Base-by-base conservation (phyloP, 78 protist genomes). In the Cavenderia fasciculata region DNA sequence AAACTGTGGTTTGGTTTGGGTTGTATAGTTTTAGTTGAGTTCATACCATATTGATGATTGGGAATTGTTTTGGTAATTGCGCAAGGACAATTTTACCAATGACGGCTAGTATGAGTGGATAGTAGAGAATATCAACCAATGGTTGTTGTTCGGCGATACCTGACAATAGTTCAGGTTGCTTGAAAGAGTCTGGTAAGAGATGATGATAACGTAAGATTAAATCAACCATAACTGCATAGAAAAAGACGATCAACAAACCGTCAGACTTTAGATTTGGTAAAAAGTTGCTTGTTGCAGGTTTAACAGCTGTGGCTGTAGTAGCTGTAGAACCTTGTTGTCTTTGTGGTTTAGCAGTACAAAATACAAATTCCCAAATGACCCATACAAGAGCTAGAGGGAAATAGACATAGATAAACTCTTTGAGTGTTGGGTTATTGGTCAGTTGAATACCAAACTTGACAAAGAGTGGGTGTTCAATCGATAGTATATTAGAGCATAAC, bases 11-110 rank as follows among this genome's bases (percentile, higher is more conserved):
- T 10, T 10, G 6, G 21, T 6, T 54, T n/a, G 43, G 2, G 25
- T 1, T 25, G 12, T 16, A 51, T 51, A 2, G 10, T 8, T 44
- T 1, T 19, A 12, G 46, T 46, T 21, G 3, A 29, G 4, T 4
- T 31, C 74, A 43, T 77, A 79, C 88, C 56, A 79, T 49, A 7
- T 54, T 46, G 12, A 66, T 21, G 29, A 79, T 36, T 47, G 75
- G 62, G 12, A 82, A 38, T 29, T 69, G 33, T 31, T 66, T 52
- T 27, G 78, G 56, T 43, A 82, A 41, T 33, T 34, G 19, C 19
- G 25, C 57, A 33, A 69, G 52, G 2, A 44, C 52, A 11, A 41
- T 40, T 82, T 82, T 76, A 44, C 70, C 78, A 29, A 68, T 18
- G 0, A 82, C 38, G 0, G 90, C 69, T 4, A 82, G 16, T 1